Evolutionary conservation across 1,139 yeast genomes (phyloP), one percentile per base, ranked within the genome.

Genomic region (Suhomyces yuchorum): DNA sequence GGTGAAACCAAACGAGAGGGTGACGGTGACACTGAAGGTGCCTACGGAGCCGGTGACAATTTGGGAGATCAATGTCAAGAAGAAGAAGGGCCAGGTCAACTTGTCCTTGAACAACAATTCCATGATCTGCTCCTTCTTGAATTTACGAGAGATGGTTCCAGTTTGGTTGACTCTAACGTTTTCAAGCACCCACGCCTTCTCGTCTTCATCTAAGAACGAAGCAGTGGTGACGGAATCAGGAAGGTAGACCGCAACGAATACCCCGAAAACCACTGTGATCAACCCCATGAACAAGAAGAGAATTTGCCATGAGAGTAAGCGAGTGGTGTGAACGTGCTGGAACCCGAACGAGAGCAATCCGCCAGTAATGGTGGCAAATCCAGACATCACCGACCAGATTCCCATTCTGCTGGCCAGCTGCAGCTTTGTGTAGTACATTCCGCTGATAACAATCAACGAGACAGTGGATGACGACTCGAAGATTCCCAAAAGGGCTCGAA

Each of bases 221-320:
- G 80, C 75, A 17, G 65, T 55, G 3, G 68, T 65, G 12, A 81
- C 80, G 20, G 69, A 69, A 52, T 78, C 77, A 8, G 82, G 81
- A 22, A 60, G 47, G 23, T 43, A 41, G 19, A 57, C 33, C 2
- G 63, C 48, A 1, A 68, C 64, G 12, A 61, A 40, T 1, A 65
- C 42, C 1, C 77, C 77, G 54, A 70, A 71, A 1, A 63, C 37
- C 3, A 66, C 50, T 1, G 77, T 73, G 11, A 71, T 50, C 2
- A 68, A 35, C 1, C 78, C 78, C 66, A 72, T 69, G 12, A 70
- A 55, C 36, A 73, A 52, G 53, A 70, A 73, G 42, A 72, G 61
- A 9, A 73, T 70, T 56, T 73, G 76, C 77, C 77, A 72, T 24
- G 72, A 65, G 24, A 58, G 61, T 39, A 70, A 56, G 4, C 48